These are phyloP conservation scores for Diaporthe aspalathi DNA, from an alignment of 2,329 filamentous ascomycete species.

Conservation along the genomic window DNA sequence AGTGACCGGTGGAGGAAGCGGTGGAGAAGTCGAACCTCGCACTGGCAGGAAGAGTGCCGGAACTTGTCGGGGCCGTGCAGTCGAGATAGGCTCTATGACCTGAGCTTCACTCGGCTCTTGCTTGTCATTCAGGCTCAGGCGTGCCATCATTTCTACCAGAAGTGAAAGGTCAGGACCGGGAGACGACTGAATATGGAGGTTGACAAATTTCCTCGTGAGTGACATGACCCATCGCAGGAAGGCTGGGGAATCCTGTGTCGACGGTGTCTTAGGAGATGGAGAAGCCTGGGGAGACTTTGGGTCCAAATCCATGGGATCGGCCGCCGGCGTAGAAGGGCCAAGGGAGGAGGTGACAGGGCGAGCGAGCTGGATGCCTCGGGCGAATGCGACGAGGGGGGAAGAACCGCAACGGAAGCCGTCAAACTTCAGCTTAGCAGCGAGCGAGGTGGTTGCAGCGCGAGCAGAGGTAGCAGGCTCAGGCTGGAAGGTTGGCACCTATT, in stretches of 20 bases:
- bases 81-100: neutral
- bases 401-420: constrained; percentile 20
- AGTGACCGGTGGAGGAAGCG: no score
- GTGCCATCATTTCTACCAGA: constrained; percentile 1
- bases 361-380: neutral
- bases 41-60: neutral
- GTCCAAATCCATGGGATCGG: neutral
- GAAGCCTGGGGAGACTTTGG: neutral
- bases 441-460: neutral
- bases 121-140: constrained; percentile 14
- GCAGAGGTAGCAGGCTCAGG: neutral
- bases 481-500: neutral
- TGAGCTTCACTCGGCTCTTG: neutral
- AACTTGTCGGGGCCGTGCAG: neutral
- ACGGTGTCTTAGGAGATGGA: neutral
- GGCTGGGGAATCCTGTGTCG: neutral
- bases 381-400: constrained; percentile 3
- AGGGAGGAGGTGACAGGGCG: neutral
- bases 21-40: neutral
- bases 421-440: constrained; percentile 10
- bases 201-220: neutral
- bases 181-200: neutral
- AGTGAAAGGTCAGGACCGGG: neutral
- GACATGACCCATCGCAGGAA: neutral
- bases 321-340: neutral